Base-by-base conservation (phyloP, 169 alveolate species). In the Eimeria praecox region DNA sequence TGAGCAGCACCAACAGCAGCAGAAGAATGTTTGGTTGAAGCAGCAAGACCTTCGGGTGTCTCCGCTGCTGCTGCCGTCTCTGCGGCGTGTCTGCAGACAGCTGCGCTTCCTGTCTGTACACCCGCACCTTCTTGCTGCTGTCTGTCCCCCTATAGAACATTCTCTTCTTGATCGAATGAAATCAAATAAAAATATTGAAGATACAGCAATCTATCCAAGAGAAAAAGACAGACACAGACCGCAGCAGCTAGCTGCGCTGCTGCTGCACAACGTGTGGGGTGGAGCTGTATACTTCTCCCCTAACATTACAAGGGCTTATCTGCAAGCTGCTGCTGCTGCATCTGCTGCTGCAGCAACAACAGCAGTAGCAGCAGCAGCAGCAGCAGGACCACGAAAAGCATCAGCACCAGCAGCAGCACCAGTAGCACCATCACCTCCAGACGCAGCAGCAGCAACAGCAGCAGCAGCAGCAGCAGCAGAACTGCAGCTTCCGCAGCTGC, bases 31-130 rank as follows among this genome's bases (percentile, higher is more conserved):
- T 33, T 24, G 9, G 27, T 42, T 75, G 86, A 33, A 75, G 56
- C 86, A 75, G 54, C 56, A 35, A 0, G 86, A 40, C 54, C 44
- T n/a, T 35, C 12, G 46, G 4, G 54, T 75, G 86, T 75, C 86
- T 75, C 86, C 86, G 14, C 12, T 75, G 86, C 86, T 75, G 86
- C 86, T 75, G 46, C 86, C 86, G 3, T 75, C 56, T 35, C 86
- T 75, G 52, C 86, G 86, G 46, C 46, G 86, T n/a, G 52, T 75
- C 86, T 75, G 86, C 49, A 2, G 86, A 27, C 86, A 75, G 86
- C 56, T 75, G 27, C 86, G 86, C 35, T 75, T 75, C 54, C 86
- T 75, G 52, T 75, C 86, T 75, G 56, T 20, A 27, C 86, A 75
- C 30, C 86, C 86, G 54, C 86, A 75, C 12, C 86, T 75, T 3